These are phyloP conservation scores for Talaromyces adpressus DNA, from an alignment of 495 filamentous ascomycete genomes.

Conservation along the genomic window DNA sequence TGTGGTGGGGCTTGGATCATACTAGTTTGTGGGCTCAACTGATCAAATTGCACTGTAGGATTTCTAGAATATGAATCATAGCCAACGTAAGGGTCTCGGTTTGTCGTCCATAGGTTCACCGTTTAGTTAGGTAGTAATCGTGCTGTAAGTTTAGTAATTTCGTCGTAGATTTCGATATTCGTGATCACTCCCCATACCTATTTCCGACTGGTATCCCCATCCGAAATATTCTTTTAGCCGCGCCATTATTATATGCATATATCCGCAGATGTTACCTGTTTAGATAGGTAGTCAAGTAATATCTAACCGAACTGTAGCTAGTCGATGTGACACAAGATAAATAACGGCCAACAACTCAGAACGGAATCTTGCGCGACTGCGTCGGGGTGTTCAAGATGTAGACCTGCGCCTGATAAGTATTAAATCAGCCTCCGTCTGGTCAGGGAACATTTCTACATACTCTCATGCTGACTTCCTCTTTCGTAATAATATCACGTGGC, in stretches of 20 bases:
- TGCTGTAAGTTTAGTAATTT: not conserved
- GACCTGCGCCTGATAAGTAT: not conserved
- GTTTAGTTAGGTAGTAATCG: no score
- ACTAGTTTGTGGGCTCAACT: not conserved
- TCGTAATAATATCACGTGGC: not conserved
- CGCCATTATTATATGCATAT: not conserved
- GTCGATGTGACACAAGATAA: not conserved
- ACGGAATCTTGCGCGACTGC: not conserved
- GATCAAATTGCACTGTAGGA: not conserved
- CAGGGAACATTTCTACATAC: not conserved
- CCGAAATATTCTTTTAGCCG: not conserved
- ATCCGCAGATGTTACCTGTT: not conserved
- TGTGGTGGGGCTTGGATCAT: not conserved
- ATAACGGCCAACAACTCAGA: not conserved
- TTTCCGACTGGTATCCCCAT: not conserved
- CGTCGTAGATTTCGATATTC: no score
- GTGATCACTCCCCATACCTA: no score
- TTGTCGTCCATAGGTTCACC: not conserved
- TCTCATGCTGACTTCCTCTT: not conserved
- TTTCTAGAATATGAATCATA: not conserved
- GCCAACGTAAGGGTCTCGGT: not conserved
- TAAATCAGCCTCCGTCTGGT: not conserved
- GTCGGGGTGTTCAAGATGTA: not conserved
- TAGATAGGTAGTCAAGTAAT: not conserved
- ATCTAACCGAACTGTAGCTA: no score